Percentiles rank a stretch among this genome's conserved stretches.
Evolutionary conservation across 169 alveolate genomes (phyloP).

Genomic region (Cryptosporidium viatorum): DNA sequence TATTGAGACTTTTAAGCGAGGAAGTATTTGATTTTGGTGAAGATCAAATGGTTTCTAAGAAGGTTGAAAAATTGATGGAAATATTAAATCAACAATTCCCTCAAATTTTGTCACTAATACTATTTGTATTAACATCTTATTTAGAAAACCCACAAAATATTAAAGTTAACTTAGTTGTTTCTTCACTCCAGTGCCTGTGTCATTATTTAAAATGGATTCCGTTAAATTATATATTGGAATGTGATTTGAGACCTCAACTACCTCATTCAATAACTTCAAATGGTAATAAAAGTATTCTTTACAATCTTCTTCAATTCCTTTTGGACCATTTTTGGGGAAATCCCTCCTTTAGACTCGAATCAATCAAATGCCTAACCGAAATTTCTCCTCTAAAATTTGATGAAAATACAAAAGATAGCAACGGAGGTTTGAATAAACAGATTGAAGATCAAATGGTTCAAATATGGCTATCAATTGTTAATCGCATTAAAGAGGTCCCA

Average conservation of each 20-base stretch:
- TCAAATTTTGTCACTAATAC: constrained; percentile 84
- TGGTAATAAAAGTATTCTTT: background rate
- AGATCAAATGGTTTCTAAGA: constrained; percentile 88
- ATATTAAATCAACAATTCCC: constrained; percentile 82
- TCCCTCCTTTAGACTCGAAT: constrained; percentile 88
- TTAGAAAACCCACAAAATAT: constrained; percentile 85
- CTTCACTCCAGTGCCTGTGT: constrained; percentile 91
- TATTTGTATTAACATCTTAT: constrained; percentile 89
- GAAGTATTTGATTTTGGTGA: constrained; percentile 94
- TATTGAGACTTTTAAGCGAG: constrained; percentile 95
- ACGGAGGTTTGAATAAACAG: constrained; percentile 40
- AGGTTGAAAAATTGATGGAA: constrained; percentile 85
- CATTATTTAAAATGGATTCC: constrained; percentile 96
- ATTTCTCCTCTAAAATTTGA: constrained; percentile 87
- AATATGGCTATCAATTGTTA: constrained; percentile 86
- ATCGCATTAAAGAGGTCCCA: constrained; percentile 84
- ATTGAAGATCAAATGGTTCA: constrained; percentile 82
- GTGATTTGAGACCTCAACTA: constrained; percentile 75
- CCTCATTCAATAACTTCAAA: constrained; percentile 18
- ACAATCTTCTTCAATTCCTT: constrained; percentile 83
- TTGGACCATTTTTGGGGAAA: constrained; percentile 92
- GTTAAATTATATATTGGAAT: constrained; percentile 91
- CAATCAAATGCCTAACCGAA: constrained; percentile 93
- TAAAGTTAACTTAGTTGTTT: constrained; percentile 86
- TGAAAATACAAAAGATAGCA: constrained; percentile 68